A percentile compares a stretch with the other conserved stretches of the same genome.
Evolutionary conservation across 208 protist species (phyloP).

Genomic region (Spongospora subterranea): DNA sequence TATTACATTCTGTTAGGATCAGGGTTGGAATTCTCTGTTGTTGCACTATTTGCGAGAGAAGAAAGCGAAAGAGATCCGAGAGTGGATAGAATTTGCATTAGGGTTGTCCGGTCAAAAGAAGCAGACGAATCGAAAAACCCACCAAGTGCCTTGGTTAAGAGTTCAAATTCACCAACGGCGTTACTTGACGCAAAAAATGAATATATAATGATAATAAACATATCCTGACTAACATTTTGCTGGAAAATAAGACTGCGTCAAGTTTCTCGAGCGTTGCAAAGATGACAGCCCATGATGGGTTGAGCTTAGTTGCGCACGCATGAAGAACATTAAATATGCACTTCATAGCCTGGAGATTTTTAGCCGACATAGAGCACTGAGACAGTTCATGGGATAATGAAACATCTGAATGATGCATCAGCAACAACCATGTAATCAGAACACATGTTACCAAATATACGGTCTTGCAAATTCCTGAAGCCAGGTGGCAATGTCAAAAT

Average conservation of each 20-base stretch:
- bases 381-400: background rate
- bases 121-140: constrained; percentile 19
- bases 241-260: background rate
- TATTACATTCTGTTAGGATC: constrained; percentile 10
- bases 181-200: background rate
- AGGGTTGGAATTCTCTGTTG: constrained; percentile 43
- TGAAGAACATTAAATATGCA: constrained; percentile 15
- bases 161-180: background rate
- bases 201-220: background rate
- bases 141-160: background rate
- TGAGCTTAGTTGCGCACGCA: background rate
- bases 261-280: constrained; percentile 18
- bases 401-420: background rate
- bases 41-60: constrained; percentile 39
- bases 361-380: background rate
- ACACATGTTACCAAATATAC: background rate
- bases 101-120: background rate
- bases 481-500: constrained; percentile 20
- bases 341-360: constrained; percentile 28
- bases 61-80: background rate
- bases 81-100: background rate
- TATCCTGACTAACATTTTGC: background rate
- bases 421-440: background rate
- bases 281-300: background rate
- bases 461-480: constrained; percentile 3